Evolutionary conservation across 1,139 yeast species (phyloP).

Genomic region (Pichia cactophila): DNA sequence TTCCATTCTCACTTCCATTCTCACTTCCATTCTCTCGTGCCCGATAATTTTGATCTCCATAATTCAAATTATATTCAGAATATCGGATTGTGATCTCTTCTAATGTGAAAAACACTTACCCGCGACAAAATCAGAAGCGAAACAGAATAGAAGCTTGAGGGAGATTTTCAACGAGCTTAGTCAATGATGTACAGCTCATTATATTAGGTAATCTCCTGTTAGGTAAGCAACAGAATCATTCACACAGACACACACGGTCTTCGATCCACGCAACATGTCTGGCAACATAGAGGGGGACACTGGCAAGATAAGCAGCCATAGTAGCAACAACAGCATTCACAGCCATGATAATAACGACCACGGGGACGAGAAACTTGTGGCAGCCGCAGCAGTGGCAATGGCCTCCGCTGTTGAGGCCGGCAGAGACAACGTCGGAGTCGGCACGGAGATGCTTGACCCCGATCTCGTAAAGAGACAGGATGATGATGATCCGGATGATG

Average conservation of each 20-base stretch:
- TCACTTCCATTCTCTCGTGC: too few species aligned
- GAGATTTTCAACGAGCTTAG: too few species aligned
- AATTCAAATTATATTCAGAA: too few species aligned
- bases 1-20: too few species aligned
- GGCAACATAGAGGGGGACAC: background rate
- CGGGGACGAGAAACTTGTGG: slow-evolving; percentile 11
- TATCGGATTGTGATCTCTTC: too few species aligned
- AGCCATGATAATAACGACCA: slow-evolving; percentile 5
- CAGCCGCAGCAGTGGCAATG: background rate
- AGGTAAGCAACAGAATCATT: background rate
- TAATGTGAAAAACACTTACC: too few species aligned
- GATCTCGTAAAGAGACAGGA: background rate
- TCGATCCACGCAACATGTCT: background rate
- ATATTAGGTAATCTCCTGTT: background rate
- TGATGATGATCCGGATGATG: background rate
- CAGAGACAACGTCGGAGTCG: background rate
- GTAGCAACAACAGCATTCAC: background rate
- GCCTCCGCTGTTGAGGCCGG: background rate
- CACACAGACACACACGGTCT: background rate
- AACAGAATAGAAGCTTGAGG: too few species aligned
- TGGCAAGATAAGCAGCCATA: background rate
- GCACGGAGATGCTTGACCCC: background rate
- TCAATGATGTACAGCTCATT: too few species aligned
- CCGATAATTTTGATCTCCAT: too few species aligned
- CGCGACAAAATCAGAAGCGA: too few species aligned